Base-by-base conservation (phyloP, 2,329 filamentous ascomycete genomes). In the Coniochaeta pulveracea region DNA sequence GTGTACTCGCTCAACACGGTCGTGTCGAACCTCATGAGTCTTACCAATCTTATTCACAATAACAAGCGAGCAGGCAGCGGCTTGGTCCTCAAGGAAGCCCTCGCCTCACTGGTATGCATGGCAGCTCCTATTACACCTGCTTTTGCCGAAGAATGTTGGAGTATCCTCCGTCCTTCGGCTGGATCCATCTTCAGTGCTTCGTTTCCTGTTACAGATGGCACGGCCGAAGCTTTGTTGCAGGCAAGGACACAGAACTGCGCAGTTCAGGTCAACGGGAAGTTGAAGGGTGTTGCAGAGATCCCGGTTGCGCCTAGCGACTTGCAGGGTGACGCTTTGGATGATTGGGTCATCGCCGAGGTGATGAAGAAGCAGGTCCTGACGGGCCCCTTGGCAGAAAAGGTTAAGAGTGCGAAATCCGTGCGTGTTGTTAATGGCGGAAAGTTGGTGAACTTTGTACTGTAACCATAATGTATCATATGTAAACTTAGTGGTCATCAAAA, bases 1-100 rank as follows among this genome's bases (percentile, higher is more conserved):
- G 76, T 85, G 1, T 82, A 86, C 50, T 69, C 80, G 1, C 65
- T 94, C 34, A 94, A 93, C 57, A 93, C 85, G 1, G 68, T 84
- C 7, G 70, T 93, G 12, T 91, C 84, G 2, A 80, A 89, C 47
- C 64, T 94, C 10, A 94, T 85, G 69, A 75, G 72, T 26, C 64
- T 93, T 11, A 88, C 84, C 4, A 93, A 93, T 51, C 55, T 63
- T 1, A 58, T 86, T 10, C 52, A 66, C 19, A 66, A 66, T 4
- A 57, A 64, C 10, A 41, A 53, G 1, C 56, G 4, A 3, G 19
- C 55, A 3, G 58, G 60, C 5, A 59, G 63, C 23, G 45, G 49
- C 4, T 33, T 55, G 4, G 48, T 82, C 42, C 60, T 57, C 49
- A 55, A 61, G 26, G 56, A 66, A 16, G 66, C 75, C 0, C 54